A percentile compares a stretch with the other conserved stretches of the same genome.
phyloP scores from a whole-genome alignment of 2,329 filamentous ascomycete species.

The Aureobasidium subglaciale region DNA sequence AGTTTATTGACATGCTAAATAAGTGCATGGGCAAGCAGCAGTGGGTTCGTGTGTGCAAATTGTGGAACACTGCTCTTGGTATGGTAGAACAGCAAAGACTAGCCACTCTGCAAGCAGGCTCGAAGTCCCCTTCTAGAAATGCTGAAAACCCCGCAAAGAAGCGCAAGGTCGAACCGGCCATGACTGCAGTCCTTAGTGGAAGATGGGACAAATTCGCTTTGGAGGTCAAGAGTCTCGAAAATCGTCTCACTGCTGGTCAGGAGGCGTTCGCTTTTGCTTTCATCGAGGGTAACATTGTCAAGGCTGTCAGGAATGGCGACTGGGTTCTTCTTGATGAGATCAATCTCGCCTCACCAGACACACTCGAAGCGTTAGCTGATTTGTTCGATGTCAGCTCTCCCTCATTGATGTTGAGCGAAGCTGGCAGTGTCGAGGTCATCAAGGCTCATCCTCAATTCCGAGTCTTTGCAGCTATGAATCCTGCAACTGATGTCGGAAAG shows the following conservation, averaged over 20 bases:
- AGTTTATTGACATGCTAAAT: constrained; percentile 72
- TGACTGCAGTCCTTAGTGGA: constrained; percentile 36
- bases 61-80: constrained; percentile 83
- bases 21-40: constrained; percentile 75
- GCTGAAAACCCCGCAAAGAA: constrained; percentile 64
- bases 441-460: constrained; percentile 87
- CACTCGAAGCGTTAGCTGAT: constrained; percentile 86
- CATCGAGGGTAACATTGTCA: constrained; percentile 90
- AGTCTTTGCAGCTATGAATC: constrained; percentile 98
- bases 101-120: constrained; percentile 26
- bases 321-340: constrained; percentile 98
- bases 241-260: constrained; percentile 65
- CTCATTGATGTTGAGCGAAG: constrained; percentile 85
- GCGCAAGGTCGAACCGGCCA: constrained; percentile 51
- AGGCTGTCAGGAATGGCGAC: constrained; percentile 90
- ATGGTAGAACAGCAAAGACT: constrained; percentile 61
- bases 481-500: constrained; percentile 94
- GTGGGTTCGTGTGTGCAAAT: constrained; percentile 76
- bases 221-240: constrained; percentile 69
- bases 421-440: constrained; percentile 84
- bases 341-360: constrained; percentile 90
- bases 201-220: constrained; percentile 76
- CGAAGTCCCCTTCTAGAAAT: constrained; percentile 37
- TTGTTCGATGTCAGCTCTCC: constrained; percentile 69
- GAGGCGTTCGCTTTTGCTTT: constrained; percentile 88